Base-by-base conservation (phyloP, 2,329 filamentous ascomycete genomes). In the Fonsecaea pedrosoi region DNA sequence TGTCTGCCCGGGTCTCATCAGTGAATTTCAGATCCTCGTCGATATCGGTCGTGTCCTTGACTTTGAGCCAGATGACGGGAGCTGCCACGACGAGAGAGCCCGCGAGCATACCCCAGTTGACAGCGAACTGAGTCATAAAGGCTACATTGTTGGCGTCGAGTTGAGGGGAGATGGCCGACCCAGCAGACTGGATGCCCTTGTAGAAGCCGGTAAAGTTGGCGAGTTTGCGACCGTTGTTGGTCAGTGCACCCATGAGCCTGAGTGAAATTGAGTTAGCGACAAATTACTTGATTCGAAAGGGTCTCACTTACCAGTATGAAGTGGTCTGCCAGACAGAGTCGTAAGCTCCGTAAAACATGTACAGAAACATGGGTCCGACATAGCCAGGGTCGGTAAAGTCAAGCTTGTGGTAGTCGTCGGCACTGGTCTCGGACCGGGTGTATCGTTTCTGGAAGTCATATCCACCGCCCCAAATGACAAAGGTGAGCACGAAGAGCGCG, bases 241-340 rank as follows among this genome's bases (percentile, higher is more conserved):
- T 92, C 58, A 96, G 84, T 13, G 92, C 86, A 61, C 92, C 92
- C 89, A 96, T 95, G 81, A 89, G 91, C 88, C 88, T 89, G 32
- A 1, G 32, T 30, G 9, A 13, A 25, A 55, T 15, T 9, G 10
- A 34, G 57, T 60, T 37, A 60, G 42, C 37, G 57, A 45, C 15
- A 21, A 30, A 12, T 50, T 50, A 8, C 3, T n/a, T 34, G 4
- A n/a, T n/a, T 42, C 13, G 18, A 7, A 12, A 12, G 35, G 25
- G 21, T 15, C 3, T 38, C 54, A 54, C 83, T 73, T 77, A 86
- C 94, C 94, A 97, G 84, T 98, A 97, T 58, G 94, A 89, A 74
- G 84, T 89, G 0, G 92, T 94, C 82, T 98, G 94, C 90, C 92
- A 97, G 62, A 89, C 87, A 53, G 94, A 92, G 77, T 97, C 94